Evolutionary conservation across 352 stramenopile genomes (phyloP).

Genomic region (Phytophthora pluvialis): DNA sequence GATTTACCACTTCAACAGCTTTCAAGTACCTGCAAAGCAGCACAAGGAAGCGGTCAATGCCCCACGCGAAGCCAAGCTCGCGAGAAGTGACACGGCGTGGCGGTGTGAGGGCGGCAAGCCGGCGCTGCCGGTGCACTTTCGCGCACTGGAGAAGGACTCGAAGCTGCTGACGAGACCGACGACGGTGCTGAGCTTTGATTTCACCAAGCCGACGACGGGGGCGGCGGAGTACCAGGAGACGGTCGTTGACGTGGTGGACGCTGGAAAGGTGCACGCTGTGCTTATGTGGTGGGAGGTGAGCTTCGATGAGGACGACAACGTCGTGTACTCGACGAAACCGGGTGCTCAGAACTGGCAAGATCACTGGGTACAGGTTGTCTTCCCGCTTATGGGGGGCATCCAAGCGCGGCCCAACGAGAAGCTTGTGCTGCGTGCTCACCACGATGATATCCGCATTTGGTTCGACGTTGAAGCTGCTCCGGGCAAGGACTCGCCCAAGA

Average conservation of each 20-base stretch:
- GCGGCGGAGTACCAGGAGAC: slow-evolving; percentile 45
- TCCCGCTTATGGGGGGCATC: slow-evolving; percentile 51
- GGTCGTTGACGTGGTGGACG: slow-evolving; percentile 36
- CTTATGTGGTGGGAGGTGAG: slow-evolving; percentile 85
- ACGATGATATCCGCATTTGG: slow-evolving; percentile 83
- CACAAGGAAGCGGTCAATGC: slow-evolving; percentile 5
- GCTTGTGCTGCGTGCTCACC: slow-evolving; percentile 60
- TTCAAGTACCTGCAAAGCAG: slow-evolving; percentile 41
- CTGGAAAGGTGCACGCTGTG: slow-evolving; percentile 64
- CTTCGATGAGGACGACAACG: slow-evolving; percentile 55
- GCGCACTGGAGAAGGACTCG: slow-evolving; percentile 43
- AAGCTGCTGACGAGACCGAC: slow-evolving; percentile 50
- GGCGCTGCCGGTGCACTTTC: slow-evolving; percentile 71
- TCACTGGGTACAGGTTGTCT: slow-evolving; percentile 85
- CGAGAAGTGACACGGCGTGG: slow-evolving; percentile 62
- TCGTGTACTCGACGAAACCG: slow-evolving; percentile 75
- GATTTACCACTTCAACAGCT: slow-evolving; percentile 77
- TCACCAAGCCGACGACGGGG: slow-evolving; percentile 45
- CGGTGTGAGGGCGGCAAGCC: slow-evolving; percentile 67
- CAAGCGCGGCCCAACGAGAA: slow-evolving; percentile 27
- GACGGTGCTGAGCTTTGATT: slow-evolving; percentile 72
- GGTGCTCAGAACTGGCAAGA: slow-evolving; percentile 83
- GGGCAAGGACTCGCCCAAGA: slow-evolving; percentile 34
- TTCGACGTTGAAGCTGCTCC: slow-evolving; percentile 59
- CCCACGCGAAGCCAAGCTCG: slow-evolving; percentile 39